These are phyloP conservation scores for Populus tomentosa DNA, from an alignment of 441 rosid species.

Conservation along the genomic window DNA sequence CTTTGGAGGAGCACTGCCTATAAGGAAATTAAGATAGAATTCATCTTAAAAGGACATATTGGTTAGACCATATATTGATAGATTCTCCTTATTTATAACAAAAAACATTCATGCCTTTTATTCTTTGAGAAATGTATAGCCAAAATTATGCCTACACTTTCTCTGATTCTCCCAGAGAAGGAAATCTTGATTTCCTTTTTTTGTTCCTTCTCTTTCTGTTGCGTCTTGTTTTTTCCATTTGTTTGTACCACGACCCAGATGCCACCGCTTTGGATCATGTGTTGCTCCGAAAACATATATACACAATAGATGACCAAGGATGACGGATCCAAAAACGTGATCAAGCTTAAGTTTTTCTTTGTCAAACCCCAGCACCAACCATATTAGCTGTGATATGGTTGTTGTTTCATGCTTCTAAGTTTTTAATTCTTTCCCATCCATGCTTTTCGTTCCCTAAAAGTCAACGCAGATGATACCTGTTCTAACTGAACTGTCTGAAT, in stretches of 20 bases:
- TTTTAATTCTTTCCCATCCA: too few species aligned
- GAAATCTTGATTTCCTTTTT: neutral
- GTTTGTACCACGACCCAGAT: too few species aligned
- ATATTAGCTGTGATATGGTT: too few species aligned
- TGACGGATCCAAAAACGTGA: too few species aligned
- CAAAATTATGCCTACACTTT: neutral
- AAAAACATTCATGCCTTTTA: neutral
- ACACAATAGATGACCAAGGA: too few species aligned
- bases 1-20: slow-evolving; percentile 65
- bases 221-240: neutral
- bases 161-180: neutral
- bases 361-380: too few species aligned
- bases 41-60: neutral
- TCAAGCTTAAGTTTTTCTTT: too few species aligned
- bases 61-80: neutral
- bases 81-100: neutral
- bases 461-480: too few species aligned
- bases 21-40: slow-evolving; percentile 66
- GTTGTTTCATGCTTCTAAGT: too few species aligned
- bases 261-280: too few species aligned
- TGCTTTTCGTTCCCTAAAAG: neutral
- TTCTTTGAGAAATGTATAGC: neutral
- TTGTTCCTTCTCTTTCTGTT: neutral
- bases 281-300: too few species aligned
- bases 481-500: too few species aligned